Evolutionary conservation across 345 rosid genomes (phyloP), one percentile per base, ranked within the genome.

Genomic region (Salix viminalis): DNA sequence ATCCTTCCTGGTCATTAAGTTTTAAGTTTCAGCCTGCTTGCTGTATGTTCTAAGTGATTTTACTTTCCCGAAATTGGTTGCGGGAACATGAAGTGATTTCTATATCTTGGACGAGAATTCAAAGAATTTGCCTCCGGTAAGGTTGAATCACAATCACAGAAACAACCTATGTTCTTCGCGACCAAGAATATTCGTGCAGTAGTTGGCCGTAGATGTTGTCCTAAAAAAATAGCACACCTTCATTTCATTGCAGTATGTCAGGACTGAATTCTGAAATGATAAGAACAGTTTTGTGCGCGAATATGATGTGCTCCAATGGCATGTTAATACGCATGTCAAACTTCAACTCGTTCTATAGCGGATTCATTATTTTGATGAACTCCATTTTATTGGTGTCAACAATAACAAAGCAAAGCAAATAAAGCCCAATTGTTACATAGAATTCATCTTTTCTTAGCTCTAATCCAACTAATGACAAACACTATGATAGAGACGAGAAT

Each of bases 401-500:
- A 4, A 50, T 28, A 44, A 2, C 36, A 69, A 34, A 44, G 2
- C 46, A 70, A 69, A 34, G 32, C 15, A 37, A 48, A 7, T 36
- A 52, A 37, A 46, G 14, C 9, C 21, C 14, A 15, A 1, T 9
- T 26, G 21, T 14, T 41, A 48, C 32, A 44, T 34, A 34, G 0
- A 64, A 60, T 30, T 81, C 69, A 77, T 76, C 80, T 85, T 80
- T 67, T 88, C 80, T 86, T 89, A 65, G 87, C 74, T 84, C 85
- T 88, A 72, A 86, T 82, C 16, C 83, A 71, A 67, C 64, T 65
- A 46, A 89, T 73, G 64, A 85, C 88, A 54, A 92, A 15, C 71
- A 88, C 94, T 76, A 90, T 81, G 70, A 92, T 80, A 69, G 93
- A 84, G 71, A 86, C 83, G 26, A 90, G 76, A 15, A 90, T 65